Evolutionary conservation across 768 basidiomycete genomes (phyloP).

Genomic region (Rubroboletus pulcherrimus): DNA sequence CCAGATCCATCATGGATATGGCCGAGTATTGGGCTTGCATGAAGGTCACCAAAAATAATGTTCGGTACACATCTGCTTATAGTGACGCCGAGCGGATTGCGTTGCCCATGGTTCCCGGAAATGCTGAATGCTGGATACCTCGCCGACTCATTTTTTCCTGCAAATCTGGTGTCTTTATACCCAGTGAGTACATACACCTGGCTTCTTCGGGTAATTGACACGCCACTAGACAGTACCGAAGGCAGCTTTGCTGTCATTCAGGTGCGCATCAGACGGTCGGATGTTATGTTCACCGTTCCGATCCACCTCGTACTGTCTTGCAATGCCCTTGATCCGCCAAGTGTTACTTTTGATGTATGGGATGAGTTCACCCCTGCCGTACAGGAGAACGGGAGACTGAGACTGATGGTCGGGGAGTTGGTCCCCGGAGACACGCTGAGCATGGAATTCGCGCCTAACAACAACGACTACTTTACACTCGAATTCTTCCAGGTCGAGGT

Average conservation of each 20-base stretch:
- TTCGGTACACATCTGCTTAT: not conserved
- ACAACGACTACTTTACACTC: not conserved
- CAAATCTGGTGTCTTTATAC: not conserved
- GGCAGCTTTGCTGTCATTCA: accelerated
- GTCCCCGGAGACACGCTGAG: not conserved
- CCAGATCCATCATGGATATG: not conserved
- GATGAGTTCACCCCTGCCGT: not conserved
- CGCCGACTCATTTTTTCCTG: not conserved
- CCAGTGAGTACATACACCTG: not conserved
- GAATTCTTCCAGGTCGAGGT: not conserved
- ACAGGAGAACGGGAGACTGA: not conserved
- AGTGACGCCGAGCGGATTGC: not conserved
- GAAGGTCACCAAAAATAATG: not conserved
- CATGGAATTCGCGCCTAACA: not conserved
- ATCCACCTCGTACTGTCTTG: not conserved
- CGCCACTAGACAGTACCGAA: not conserved
- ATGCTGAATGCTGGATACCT: not conserved
- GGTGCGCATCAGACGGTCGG: not conserved
- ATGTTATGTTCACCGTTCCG: not conserved
- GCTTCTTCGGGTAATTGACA: not conserved
- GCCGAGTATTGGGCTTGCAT: not conserved
- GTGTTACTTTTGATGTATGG: not conserved
- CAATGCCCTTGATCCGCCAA: not conserved
- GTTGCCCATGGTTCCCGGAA: not conserved
- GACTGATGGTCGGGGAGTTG: not conserved